Conservation (phyloP, 441 rosid genomes). For the Populus hybrid region DNA sequence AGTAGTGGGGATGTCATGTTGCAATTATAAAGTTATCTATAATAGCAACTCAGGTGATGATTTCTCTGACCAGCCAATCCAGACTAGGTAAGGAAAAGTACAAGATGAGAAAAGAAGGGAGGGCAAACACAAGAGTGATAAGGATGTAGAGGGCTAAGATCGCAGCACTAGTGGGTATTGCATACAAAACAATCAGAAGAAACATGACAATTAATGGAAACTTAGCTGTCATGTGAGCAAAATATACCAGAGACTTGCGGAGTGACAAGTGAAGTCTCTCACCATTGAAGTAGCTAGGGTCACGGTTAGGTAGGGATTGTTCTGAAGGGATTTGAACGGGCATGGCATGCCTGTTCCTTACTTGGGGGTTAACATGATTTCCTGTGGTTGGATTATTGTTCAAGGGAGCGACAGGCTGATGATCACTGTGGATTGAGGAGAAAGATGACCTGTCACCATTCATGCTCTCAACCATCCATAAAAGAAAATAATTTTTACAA, state of each 20-base stretch:
- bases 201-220: slow-evolving; percentile 73
- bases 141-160: slow-evolving; percentile 66
- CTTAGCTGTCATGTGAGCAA: slow-evolving; percentile 61
- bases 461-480: slow-evolving; percentile 91
- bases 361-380: slow-evolving; percentile 28
- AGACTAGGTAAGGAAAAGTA: slow-evolving; percentile 74
- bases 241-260: slow-evolving; percentile 60
- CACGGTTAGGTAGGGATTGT: slow-evolving; percentile 19
- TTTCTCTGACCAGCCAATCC: slow-evolving; percentile 89
- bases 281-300: slow-evolving; percentile 31
- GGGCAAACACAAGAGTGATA: slow-evolving; percentile 64
- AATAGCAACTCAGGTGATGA: slow-evolving; percentile 41
- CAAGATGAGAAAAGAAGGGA: slow-evolving; percentile 69
- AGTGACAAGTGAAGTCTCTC: slow-evolving; percentile 53
- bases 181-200: slow-evolving; percentile 65
- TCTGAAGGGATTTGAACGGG: slow-evolving; percentile 21
- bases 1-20: background rate
- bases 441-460: slow-evolving; percentile 53
- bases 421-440: slow-evolving; percentile 30
- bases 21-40: background rate
- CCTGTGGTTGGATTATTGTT: slow-evolving; percentile 27
- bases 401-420: slow-evolving; percentile 35
- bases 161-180: slow-evolving; percentile 80
- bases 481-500: slow-evolving; percentile 70
- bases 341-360: slow-evolving; percentile 30